A percentile compares a stretch with the other conserved stretches of the same genome.
These are phyloP conservation scores for Cystofilobasidium bisporidii DNA, from an alignment of 768 basidiomycete species.

Conservation along the genomic window DNA sequence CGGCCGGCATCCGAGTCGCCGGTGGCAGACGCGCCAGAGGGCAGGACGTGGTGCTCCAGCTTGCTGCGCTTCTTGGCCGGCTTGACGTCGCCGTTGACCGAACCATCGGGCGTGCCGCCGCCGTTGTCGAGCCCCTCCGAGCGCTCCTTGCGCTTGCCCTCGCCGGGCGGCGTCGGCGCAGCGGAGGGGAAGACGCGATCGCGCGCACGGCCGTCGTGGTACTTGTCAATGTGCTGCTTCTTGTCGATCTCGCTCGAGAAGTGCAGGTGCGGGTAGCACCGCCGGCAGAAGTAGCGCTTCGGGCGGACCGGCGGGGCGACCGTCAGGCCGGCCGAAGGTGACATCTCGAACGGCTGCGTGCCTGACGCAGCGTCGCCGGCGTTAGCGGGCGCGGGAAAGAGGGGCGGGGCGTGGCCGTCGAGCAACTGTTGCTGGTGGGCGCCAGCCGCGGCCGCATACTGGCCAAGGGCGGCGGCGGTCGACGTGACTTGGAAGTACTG, in stretches of 20 bases:
- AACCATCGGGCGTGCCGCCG: not conserved
- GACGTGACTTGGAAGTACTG: not conserved
- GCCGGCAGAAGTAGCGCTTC: constrained; percentile 9
- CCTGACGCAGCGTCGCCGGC: not conserved
- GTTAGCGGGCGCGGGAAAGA: not conserved
- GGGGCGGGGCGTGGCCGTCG: not conserved
- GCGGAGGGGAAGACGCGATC: not conserved
- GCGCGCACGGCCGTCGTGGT: not conserved
- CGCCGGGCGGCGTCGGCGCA: not conserved
- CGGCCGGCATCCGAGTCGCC: not conserved
- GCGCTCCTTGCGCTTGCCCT: not conserved
- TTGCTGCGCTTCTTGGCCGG: not conserved
- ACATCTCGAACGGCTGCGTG: not conserved
- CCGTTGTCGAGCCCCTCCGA: not conserved
- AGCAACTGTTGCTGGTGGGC: not conserved
- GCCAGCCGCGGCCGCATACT: not conserved
- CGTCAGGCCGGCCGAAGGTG: too few species aligned
- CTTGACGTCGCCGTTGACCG: not conserved
- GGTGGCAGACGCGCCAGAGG: not conserved
- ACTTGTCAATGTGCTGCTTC: constrained; percentile 1
- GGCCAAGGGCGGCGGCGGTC: not conserved
- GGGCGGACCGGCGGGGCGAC: not conserved
- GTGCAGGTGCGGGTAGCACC: constrained; percentile 7
- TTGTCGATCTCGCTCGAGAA: not conserved
- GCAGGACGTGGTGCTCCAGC: not conserved